phyloP scores from a whole-genome alignment of 2,329 filamentous ascomycete genomes.

The Pyrenophora teres region DNA sequence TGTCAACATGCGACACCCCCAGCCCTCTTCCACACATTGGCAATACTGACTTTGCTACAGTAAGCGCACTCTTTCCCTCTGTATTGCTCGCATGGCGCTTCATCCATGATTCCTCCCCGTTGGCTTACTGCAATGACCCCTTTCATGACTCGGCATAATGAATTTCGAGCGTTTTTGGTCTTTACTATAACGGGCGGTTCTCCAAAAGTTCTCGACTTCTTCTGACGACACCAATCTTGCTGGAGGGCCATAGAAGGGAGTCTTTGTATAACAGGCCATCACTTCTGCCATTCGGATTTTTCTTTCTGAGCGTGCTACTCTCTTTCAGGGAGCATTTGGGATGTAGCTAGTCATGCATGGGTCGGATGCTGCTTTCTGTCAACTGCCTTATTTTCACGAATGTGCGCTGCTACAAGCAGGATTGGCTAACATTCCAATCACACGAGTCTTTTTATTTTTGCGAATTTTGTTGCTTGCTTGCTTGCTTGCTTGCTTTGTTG shows the following conservation, averaged over 20 bases:
- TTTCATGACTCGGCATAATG: slow-evolving; percentile 47
- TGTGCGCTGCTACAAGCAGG: slow-evolving; percentile 36
- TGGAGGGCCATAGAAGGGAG: slow-evolving; percentile 41
- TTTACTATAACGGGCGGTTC: slow-evolving; percentile 42
- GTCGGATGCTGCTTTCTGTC: slow-evolving; percentile 40
- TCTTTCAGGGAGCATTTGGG: slow-evolving; percentile 36
- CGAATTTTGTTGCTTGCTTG: slow-evolving; percentile 33
- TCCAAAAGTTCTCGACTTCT: slow-evolving; percentile 47
- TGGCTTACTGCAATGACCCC: slow-evolving; percentile 43
- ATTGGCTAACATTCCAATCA: slow-evolving; percentile 48
- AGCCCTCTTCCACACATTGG: background rate
- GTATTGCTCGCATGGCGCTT: slow-evolving; percentile 42
- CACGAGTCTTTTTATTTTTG: slow-evolving; percentile 36
- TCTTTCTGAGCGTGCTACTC: slow-evolving; percentile 36
- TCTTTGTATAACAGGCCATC: slow-evolving; percentile 48
- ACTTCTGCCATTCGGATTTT: slow-evolving; percentile 38
- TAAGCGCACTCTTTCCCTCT: slow-evolving; percentile 47
- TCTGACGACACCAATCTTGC: slow-evolving; percentile 44
- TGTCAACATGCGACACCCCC: background rate
- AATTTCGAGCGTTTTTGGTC: slow-evolving; percentile 46
- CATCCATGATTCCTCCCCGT: slow-evolving; percentile 42
- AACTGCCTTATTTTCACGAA: slow-evolving; percentile 35
- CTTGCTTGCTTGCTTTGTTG: slow-evolving; percentile 24
- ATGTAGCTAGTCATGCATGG: slow-evolving; percentile 45
- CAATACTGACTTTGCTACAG: slow-evolving; percentile 28